A percentile compares a stretch with the other conserved stretches of the same genome.
These are phyloP conservation scores for Eutypella sp. DNA, from an alignment of 2,329 filamentous ascomycete genomes.

Conservation along the genomic window DNA sequence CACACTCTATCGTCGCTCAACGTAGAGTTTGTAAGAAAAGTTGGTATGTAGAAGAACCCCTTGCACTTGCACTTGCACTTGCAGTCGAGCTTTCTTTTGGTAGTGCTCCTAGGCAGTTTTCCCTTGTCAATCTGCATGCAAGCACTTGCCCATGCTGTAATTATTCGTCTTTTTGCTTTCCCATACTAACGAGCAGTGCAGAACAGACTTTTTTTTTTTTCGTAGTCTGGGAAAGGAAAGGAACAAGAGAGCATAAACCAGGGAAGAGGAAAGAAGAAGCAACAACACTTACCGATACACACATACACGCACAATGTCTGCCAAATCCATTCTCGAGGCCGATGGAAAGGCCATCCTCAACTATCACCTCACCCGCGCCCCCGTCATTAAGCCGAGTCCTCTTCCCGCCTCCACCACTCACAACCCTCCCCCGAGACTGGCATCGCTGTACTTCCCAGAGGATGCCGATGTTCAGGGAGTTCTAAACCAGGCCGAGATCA, in stretches of 20 bases:
- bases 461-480: slow-evolving; percentile 77
- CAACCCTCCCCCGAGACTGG: slow-evolving; percentile 87
- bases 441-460: slow-evolving; percentile 88
- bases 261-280: slow-evolving; percentile 11
- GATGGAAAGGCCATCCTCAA: slow-evolving; percentile 99
- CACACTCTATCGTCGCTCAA: background rate
- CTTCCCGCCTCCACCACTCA: slow-evolving; percentile 79
- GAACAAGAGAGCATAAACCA: slow-evolving; percentile 5
- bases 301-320: slow-evolving; percentile 61
- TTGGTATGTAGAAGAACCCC: background rate
- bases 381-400: slow-evolving; percentile 96
- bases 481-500: slow-evolving; percentile 91
- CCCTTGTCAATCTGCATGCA: no score
- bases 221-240: slow-evolving; percentile 10
- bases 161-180: background rate
- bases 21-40: background rate
- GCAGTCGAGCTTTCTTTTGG: background rate
- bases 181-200: background rate
- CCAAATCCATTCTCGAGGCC: slow-evolving; percentile 97
- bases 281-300: slow-evolving; percentile 22
- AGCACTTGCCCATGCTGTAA: no score
- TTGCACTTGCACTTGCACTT: slow-evolving; percentile 11
- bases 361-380: slow-evolving; percentile 98
- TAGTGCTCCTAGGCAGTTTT: no score
- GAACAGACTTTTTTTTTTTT: slow-evolving; percentile 1